Base-by-base conservation (phyloP, 352 stramenopile genomes). In the Pythium rishiriense region DNA sequence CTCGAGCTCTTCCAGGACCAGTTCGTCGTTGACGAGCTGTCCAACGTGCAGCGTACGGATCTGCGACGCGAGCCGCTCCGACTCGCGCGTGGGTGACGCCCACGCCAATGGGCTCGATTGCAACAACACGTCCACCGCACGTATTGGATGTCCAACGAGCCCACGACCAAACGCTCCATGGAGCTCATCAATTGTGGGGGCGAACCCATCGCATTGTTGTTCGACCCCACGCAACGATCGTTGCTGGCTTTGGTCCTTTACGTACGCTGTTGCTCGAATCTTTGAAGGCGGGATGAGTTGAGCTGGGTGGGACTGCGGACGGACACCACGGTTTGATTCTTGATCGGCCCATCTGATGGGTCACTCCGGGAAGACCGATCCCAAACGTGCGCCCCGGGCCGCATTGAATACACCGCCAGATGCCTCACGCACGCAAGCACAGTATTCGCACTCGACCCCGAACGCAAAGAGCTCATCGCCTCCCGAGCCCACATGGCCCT, bases 1-100 rank as follows among this genome's bases (percentile, higher is more conserved):
- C 70, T 91, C 28, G 69, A 79, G 28, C 58, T 83, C 4, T 55
- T 88, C 28, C 66, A 80, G 28, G 60, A 63, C 21, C 80, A 85
- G 64, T 78, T 66, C 42, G 26, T 63, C 8, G 47, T 75, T 2
- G 55, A 67, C n/a, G 81, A 95, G 46, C 73, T 93, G 48, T 78
- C 68, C 26, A 45, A 57, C 15, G 79, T 93, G 37, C 47, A 81
- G 22, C 81, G 81, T 35, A 90, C 79, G 1, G 76, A 93, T 64
- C 74, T 92, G 41, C 17, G 76, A 37, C 65, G 68, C 22, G 65
- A 81, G 66, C 74, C 82, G 43, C 58, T 91, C 33, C 41, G 62
- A 9, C 57, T 84, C n/a, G n/a, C n/a, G n/a, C n/a, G n/a, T n/a
- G n/a, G n/a, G n/a, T n/a, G 31, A 35, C 31, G 31, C 5, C 31